Evolutionary conservation across 441 rosid genomes (phyloP), one percentile per base, ranked within the genome.

Genomic region (Isatis lusitanica): DNA sequence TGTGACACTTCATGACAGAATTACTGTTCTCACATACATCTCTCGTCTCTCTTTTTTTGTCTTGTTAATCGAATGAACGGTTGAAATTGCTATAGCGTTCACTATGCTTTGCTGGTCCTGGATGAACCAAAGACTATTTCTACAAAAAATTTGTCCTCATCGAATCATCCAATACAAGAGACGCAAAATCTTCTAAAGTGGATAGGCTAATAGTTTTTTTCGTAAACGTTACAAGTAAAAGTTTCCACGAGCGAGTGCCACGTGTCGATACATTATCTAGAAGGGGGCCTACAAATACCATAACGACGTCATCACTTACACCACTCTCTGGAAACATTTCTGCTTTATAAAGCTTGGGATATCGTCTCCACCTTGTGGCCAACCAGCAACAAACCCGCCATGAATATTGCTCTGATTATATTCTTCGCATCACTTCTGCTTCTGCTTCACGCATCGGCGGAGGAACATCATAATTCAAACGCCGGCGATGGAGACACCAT

Each of bases 401-500:
- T 67, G 74, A 16, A 69, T 69, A 56, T 52, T 51, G 17, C 56
- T 11, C 58, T 40, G 33, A 0, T 42, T 10, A 15, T 77, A 55
- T 40, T 73, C 40, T 71, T 69, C 56, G 55, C 73, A 8, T 47
- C 42, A 9, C 39, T 74, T 16, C 63, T 84, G 13, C 33, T 71
- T 0, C 13, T 7, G 26, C 10, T 75, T 5, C 63, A 60, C 36
- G 0, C 38, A 18, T 67, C 76, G 8, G 47, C 78, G 53, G 68
- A 74, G 9, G 77, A 72, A 15, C 72, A 55, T 24, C 76, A 63
- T 1, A 55, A 56, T 3, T 17, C 77, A 0, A 55, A 43, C 21
- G 28, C 68, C 52, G 79, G 75, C 53, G 62, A 12, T 39, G 81
- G 81, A 38, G 78, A 66, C 26, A 87, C 80, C 79, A 87, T 93